Evolutionary conservation across 768 basidiomycete species (phyloP).

Genomic region (Suillus bovinus): DNA sequence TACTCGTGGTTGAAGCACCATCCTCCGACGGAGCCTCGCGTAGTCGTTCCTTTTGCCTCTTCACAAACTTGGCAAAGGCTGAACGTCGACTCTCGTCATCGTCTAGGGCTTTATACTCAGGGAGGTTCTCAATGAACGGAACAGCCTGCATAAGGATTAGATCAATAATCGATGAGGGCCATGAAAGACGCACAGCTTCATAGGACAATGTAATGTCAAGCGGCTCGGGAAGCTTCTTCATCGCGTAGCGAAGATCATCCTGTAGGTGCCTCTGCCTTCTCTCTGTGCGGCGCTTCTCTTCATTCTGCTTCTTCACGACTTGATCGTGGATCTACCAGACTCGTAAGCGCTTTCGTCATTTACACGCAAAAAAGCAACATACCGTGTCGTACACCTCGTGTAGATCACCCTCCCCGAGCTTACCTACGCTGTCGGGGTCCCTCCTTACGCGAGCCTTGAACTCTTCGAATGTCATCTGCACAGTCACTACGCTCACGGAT

Average conservation of each 20-base stretch:
- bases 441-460: constrained; percentile 58
- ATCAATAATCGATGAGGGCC: constrained; percentile 2
- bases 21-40: constrained; percentile 80
- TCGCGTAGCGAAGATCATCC: constrained; percentile 94
- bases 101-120: constrained; percentile 85
- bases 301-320: constrained; percentile 73
- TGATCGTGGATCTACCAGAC: constrained; percentile 63
- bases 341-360: constrained; percentile 6
- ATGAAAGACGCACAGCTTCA: constrained; percentile 65
- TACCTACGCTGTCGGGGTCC: constrained; percentile 51
- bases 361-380: constrained; percentile 24
- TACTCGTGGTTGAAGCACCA: constrained; percentile 75
- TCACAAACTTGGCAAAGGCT: constrained; percentile 87
- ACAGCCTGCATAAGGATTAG: constrained; percentile 49
- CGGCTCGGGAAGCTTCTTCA: constrained; percentile 85
- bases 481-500: constrained; percentile 42
- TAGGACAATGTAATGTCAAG: constrained; percentile 75
- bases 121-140: constrained; percentile 75
- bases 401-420: constrained; percentile 53
- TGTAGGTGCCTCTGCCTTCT: constrained; percentile 83
- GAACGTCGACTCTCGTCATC: constrained; percentile 82
- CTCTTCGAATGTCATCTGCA: constrained; percentile 66
- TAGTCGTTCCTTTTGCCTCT: constrained; percentile 89
- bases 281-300: constrained; percentile 86
- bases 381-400: constrained; percentile 65